Evolutionary conservation across 1,139 yeast genomes (phyloP), one percentile per base, ranked within the genome.

Genomic region (Debaryomyces fabryi): DNA sequence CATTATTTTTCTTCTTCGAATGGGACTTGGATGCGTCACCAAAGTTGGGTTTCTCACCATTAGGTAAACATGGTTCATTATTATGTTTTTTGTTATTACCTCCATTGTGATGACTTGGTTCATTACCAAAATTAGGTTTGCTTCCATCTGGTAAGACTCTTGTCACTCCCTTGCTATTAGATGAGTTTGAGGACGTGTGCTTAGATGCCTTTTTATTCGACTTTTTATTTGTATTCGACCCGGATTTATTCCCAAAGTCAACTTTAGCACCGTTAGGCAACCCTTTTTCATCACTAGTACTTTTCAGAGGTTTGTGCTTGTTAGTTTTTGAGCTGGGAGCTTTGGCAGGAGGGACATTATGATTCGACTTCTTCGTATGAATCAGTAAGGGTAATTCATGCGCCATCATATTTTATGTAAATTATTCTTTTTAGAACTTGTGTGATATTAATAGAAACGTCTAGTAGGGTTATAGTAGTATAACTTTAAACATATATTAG

Each of bases 221-320:
- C 21, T 45, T 43, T 35, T 49, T 51, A 29, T 44, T 45, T 15
- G 54, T 46, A 39, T 43, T 51, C 32, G 48, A 42, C 15, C 21
- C 23, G 12, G 27, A 37, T 6, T 58, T 55, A 48, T 62, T 60
- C 15, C 79, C 79, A 60, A 75, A 74, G 52, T 74, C 70, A 21
- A 72, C 79, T 33, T 67, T 64, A 15, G 64, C 64, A 3, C 82
- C 81, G 55, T 69, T 74, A 8, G 81, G 81, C 44, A 76, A 64
- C 39, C 57, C 57, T 49, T 70, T 57, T 29, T 62, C 63, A 12
- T 57, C 60, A 12, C 62, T 65, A 21, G 48, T 43, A 37, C 51
- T 46, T 45, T 52, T 52, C 48, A 52, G 46, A 46, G 61, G 65
- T 30, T 59, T 58, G 36, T 56, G 59, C 29, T 51, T 56, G 30